A percentile compares a stretch with the other conserved stretches of the same genome.
Conservation (phyloP, 495 filamentous ascomycete species). For the Beverwykella pulmonaria region DNA sequence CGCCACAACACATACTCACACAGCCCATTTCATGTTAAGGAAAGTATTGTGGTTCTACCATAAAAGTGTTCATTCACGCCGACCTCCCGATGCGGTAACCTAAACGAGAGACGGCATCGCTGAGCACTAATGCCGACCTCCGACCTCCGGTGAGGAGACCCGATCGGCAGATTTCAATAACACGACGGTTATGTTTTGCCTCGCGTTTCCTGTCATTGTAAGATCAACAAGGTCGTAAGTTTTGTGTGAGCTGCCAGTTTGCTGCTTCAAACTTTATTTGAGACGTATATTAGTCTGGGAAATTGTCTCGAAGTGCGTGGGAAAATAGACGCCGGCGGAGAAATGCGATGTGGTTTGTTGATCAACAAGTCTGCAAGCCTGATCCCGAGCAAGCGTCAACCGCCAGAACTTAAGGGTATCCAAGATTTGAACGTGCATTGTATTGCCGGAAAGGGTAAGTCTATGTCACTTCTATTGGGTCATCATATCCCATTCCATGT, state of each 20-base stretch:
- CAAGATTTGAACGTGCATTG: background rate
- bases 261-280: background rate
- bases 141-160: slow-evolving; percentile 2
- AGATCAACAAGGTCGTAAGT: background rate
- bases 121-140: background rate
- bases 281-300: background rate
- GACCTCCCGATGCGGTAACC: background rate
- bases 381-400: background rate
- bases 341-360: background rate
- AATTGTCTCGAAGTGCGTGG: background rate
- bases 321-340: background rate
- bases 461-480: background rate
- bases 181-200: background rate
- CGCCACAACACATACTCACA: too few relatives aligned
- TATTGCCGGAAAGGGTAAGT: background rate
- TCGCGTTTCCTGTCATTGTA: background rate
- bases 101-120: background rate
- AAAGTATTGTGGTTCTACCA: too few relatives aligned
- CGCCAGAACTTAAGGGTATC: background rate
- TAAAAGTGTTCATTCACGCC: background rate
- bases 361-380: background rate
- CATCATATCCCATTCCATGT: background rate
- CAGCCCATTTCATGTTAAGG: too few relatives aligned
- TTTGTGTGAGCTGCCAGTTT: background rate
- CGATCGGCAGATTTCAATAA: background rate